Percentiles rank a stretch among this genome's conserved stretches.
These are phyloP conservation scores for Pharus latifolius DNA, from an alignment of 176 grass and related monocot genomes.

Conservation along the genomic window DNA sequence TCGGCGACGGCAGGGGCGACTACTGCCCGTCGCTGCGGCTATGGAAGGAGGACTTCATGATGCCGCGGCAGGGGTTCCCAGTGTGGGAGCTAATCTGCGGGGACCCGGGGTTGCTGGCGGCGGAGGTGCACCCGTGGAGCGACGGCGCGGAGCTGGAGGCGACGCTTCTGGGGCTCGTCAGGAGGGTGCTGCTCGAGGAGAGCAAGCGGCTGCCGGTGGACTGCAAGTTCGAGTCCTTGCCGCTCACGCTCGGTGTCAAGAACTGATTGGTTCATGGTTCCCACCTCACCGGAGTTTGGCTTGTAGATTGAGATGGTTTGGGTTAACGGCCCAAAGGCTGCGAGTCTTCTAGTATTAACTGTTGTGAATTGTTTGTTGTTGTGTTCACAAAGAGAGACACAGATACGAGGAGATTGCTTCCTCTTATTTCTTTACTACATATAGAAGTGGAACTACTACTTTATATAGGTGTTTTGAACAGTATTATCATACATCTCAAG, in stretches of 20 bases:
- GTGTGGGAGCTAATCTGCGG: constrained; percentile 65
- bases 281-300: no score
- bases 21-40: constrained; percentile 75
- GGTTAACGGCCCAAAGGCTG: neutral
- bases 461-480: no score
- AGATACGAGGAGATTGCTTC: no score
- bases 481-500: no score
- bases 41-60: constrained; percentile 39
- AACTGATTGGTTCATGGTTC: constrained; percentile 16
- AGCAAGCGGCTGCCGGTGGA: constrained; percentile 11
- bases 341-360: neutral
- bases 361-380: neutral
- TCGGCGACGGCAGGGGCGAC: constrained; percentile 76
- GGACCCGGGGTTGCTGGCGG: constrained; percentile 40
- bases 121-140: constrained; percentile 67
- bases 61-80: constrained; percentile 67
- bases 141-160: constrained; percentile 47
- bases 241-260: constrained; percentile 56
- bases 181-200: constrained; percentile 20
- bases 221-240: constrained; percentile 45
- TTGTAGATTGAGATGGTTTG: no score
- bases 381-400: no score
- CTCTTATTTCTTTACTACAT: no score
- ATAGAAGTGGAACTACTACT: no score
- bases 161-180: constrained; percentile 44